A percentile compares a stretch with the other conserved stretches of the same genome.
Conservation (phyloP, 495 filamentous ascomycete genomes). For the Lasiosphaeris hirsuta region DNA sequence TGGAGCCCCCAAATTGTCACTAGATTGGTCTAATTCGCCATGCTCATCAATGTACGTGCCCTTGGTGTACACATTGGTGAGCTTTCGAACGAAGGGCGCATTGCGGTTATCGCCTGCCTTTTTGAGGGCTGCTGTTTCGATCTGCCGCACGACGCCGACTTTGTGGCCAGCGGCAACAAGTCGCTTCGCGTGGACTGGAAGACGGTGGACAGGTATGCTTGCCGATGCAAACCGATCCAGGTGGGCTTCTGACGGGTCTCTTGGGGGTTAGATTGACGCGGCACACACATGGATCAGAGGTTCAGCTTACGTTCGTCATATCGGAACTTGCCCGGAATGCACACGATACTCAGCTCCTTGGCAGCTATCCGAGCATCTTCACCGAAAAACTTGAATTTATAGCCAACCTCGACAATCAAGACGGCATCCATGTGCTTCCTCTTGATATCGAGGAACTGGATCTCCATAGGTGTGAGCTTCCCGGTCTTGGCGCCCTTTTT, state of each 20-base stretch:
- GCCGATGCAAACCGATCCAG: slow-evolving; percentile 91
- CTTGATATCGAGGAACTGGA: slow-evolving; percentile 92
- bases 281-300: neutral
- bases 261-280: neutral
- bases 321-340: slow-evolving; percentile 90
- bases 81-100: slow-evolving; percentile 83
- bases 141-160: slow-evolving; percentile 89
- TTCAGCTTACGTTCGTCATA: slow-evolving; percentile 76
- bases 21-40: slow-evolving; percentile 65
- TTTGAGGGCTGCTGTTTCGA: slow-evolving; percentile 98
- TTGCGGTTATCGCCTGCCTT: slow-evolving; percentile 95
- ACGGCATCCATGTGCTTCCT: slow-evolving; percentile 84
- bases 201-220: slow-evolving; percentile 86
- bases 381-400: slow-evolving; percentile 98
- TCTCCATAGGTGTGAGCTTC: slow-evolving; percentile 93
- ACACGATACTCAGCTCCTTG: slow-evolving; percentile 91
- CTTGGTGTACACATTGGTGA: slow-evolving; percentile 97
- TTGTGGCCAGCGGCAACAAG: slow-evolving; percentile 91
- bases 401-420: slow-evolving; percentile 89
- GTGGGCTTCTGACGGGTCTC: slow-evolving; percentile 87
- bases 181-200: slow-evolving; percentile 93
- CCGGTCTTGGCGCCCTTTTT: slow-evolving; percentile 71
- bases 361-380: slow-evolving; percentile 89
- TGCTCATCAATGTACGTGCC: slow-evolving; percentile 96
- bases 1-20: slow-evolving; percentile 55